Evolutionary conservation across 495 filamentous ascomycete genomes (phyloP), one percentile per base, ranked within the genome.

Genomic region (Halenospora varia): DNA sequence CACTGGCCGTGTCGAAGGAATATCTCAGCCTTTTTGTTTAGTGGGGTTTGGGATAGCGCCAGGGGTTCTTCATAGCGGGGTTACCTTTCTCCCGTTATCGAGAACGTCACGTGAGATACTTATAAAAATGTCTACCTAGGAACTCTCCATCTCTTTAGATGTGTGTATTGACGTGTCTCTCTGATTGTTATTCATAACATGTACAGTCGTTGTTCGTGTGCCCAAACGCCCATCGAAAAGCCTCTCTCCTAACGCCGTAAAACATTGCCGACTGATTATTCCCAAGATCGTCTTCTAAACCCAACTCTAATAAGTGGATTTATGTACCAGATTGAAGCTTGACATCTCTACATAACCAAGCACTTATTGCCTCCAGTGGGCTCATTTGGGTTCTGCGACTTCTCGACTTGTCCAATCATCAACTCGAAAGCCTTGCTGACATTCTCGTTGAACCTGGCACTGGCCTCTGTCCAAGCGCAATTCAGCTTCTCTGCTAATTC

Each of bases 381-480:
- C 75, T 95, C 88, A 51, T 81, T 83, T 2, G 95, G 94, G 70
- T 96, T 96, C 72, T 96, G 89, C 3, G 83, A 82, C 72, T 96
- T 96, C 75, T 99, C 95, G 56, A 99, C 88, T 76, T 97, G 87
- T 42, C 82, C 88, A 64, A 99, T 92, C 77, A 97, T 88, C 51
- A 95, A 78, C 70, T 97, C 93, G 68, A 99, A 99, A 9, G 93
- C 89, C 70, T 89, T 92, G 59, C 73, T 75, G 23, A 99, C 95
- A 71, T 97, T 96, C 78, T 90, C 89, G 68, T 96, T 88, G 71
- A 94, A 90, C 48, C 93, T 82, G 22, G 94, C 94, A 64, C 89
- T 94, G 40, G 93, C 92, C 74, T 99, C 94, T 18, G 92, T 96
- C 78, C 89, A 96, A 4, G 85, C 90, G 75, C 94, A 97, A 56